These are phyloP conservation scores for Suillus ampliporus DNA, from an alignment of 768 basidiomycete genomes.

Conservation along the genomic window DNA sequence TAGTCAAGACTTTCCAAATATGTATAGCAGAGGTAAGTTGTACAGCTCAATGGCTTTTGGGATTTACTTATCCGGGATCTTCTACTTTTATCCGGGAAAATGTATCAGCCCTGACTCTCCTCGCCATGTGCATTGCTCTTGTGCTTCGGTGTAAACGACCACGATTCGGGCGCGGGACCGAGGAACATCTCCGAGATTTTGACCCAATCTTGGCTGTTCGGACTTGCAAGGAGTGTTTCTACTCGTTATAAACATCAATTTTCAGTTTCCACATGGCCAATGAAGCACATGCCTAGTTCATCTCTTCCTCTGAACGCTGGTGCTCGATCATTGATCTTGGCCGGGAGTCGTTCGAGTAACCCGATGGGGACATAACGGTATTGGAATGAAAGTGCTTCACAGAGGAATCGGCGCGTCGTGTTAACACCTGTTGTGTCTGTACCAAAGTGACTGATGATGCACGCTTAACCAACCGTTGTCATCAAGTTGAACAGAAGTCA, in stretches of 20 bases:
- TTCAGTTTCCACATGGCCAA: background rate
- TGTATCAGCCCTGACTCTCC: conserved; percentile 62
- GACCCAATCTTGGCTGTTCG: conserved; percentile 86
- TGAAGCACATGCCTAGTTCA: conserved; percentile 73
- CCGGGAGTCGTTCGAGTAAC: conserved; percentile 81
- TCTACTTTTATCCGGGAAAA: background rate
- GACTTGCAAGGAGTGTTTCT: conserved; percentile 87
- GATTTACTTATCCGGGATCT: background rate
- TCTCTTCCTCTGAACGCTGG: conserved; percentile 87
- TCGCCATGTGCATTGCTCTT: conserved; percentile 82
- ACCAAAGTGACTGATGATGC: conserved; percentile 69
- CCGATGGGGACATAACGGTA: conserved; percentile 97
- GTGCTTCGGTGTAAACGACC: conserved; percentile 92
- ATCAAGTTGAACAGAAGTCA: background rate
- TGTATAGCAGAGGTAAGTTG: background rate
- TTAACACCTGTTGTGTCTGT: conserved; percentile 90
- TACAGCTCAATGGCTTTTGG: background rate
- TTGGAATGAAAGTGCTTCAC: conserved; percentile 95
- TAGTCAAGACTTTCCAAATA: background rate
- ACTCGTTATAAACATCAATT: conserved; percentile 13
- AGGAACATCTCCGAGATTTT: conserved; percentile 96
- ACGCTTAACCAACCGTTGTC: conserved; percentile 9
- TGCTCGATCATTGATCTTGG: conserved; percentile 87
- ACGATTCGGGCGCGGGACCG: conserved; percentile 82
- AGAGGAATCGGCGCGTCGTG: conserved; percentile 90